Evolutionary conservation across 805 yeast genomes (phyloP).

Genomic region (Huiozyma sinensis): DNA sequence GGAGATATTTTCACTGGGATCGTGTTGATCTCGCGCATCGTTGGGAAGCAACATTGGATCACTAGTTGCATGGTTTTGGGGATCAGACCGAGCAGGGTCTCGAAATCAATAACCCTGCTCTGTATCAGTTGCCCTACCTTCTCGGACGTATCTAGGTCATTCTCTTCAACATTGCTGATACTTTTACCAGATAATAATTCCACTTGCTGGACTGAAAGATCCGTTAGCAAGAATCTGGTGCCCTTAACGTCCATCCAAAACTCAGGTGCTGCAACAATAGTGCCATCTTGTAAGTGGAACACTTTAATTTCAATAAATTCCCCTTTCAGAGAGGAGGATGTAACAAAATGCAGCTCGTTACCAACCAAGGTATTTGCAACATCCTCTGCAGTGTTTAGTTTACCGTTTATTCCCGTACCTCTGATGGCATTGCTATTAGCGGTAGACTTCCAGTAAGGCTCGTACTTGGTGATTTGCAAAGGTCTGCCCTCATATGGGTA

Average conservation of each 20-base stretch:
- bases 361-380: neutral
- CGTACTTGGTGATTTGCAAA: conserved; percentile 75
- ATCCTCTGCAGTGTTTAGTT: neutral
- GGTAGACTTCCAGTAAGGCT: conserved; percentile 92
- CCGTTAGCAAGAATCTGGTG: conserved; percentile 52
- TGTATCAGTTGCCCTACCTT: conserved; percentile 9
- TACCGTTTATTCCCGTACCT: neutral
- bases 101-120: conserved; percentile 46
- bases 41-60: conserved; percentile 69
- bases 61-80: conserved; percentile 55
- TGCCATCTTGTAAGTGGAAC: conserved; percentile 68
- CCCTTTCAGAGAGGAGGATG: conserved; percentile 84
- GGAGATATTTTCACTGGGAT: conserved; percentile 33
- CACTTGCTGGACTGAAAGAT: conserved; percentile 33
- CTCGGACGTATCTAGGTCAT: conserved; percentile 1
- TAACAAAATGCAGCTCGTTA: conserved; percentile 41
- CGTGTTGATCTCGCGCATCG: conserved; percentile 36
- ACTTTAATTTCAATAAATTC: conserved; percentile 61
- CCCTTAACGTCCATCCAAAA: conserved; percentile 43
- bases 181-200: conserved; percentile 23
- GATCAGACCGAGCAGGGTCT: conserved; percentile 43
- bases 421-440: conserved; percentile 20
- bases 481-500: conserved; percentile 81
- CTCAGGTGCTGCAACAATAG: conserved; percentile 71
- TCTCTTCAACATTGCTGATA: conserved; percentile 9